Percentiles rank a stretch among this genome's conserved stretches.
Conservation (phyloP, 768 basidiomycete species). For the Gyrodon lividus region DNA sequence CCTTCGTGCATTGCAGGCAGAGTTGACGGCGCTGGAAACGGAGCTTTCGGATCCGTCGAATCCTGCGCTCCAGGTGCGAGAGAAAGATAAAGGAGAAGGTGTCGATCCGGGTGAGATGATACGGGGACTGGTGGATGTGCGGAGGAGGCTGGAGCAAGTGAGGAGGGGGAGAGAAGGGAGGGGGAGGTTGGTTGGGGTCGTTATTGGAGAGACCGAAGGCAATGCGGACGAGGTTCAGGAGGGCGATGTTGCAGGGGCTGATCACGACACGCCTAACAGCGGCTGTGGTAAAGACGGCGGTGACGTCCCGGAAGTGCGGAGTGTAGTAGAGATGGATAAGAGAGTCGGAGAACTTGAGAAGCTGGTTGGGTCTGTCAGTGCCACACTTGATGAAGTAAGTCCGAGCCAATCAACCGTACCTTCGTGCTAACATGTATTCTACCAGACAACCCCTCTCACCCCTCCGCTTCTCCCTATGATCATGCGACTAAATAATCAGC, state of each 20-base stretch:
- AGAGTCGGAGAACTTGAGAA: slow-evolving; percentile 84
- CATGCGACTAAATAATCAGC: slow-evolving; percentile 77
- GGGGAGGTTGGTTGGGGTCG: slow-evolving; percentile 57
- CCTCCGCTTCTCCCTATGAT: slow-evolving; percentile 82
- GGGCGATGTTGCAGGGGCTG: background rate
- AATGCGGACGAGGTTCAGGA: slow-evolving; percentile 9
- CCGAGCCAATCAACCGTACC: background rate
- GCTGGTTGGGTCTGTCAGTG: slow-evolving; percentile 76
- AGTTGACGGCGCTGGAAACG: slow-evolving; percentile 75
- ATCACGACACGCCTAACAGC: background rate
- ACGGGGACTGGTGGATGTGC: slow-evolving; percentile 72
- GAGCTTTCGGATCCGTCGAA: slow-evolving; percentile 84
- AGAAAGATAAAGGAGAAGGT: slow-evolving; percentile 43
- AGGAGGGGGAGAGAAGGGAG: slow-evolving; percentile 64
- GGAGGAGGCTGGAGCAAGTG: slow-evolving; percentile 66
- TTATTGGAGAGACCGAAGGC: slow-evolving; percentile 36
- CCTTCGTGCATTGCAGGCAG: slow-evolving; percentile 67
- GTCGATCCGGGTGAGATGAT: slow-evolving; percentile 76
- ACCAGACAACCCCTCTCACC: slow-evolving; percentile 67
- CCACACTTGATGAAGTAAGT: slow-evolving; percentile 79
- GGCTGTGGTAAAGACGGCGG: slow-evolving; percentile 7
- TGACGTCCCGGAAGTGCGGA: slow-evolving; percentile 42
- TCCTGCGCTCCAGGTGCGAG: slow-evolving; percentile 58
- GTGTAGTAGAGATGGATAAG: slow-evolving; percentile 73
- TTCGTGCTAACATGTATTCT: background rate